Conservation (phyloP, 2,329 filamentous ascomycete species). For the Epichloe gansuensis region DNA sequence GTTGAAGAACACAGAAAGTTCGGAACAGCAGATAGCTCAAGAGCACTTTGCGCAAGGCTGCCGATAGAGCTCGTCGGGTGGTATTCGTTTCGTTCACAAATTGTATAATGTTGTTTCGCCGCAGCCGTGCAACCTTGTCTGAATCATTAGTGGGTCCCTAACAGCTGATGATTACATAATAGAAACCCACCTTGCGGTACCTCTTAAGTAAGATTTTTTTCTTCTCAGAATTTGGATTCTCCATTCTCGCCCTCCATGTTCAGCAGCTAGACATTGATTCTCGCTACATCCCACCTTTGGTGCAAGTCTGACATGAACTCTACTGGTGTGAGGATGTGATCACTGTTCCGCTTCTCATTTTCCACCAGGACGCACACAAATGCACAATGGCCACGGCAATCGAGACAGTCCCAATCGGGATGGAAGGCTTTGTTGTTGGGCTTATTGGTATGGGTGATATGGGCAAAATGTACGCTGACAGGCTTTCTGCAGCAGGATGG, state of each 20-base stretch:
- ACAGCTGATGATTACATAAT: slow-evolving; percentile 2
- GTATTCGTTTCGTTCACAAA: background rate
- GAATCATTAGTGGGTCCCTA: background rate
- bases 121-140: no score
- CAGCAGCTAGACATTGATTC: background rate
- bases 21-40: no score
- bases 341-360: slow-evolving; percentile 12
- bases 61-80: no score
- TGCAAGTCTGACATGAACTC: background rate
- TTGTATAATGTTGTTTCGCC: no score
- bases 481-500: slow-evolving; percentile 85
- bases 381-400: slow-evolving; percentile 17
- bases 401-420: slow-evolving; percentile 26
- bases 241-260: no score
- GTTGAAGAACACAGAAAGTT: no score
- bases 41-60: no score
- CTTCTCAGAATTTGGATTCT: rapidly evolving
- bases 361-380: slow-evolving; percentile 13
- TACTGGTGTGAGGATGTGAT: slow-evolving; percentile 14
- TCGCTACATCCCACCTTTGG: background rate
- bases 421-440: slow-evolving; percentile 68
- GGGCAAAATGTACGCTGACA: slow-evolving; percentile 95
- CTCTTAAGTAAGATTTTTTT: background rate
- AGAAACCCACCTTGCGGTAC: background rate
- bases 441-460: slow-evolving; percentile 99